Evolutionary conservation across 1,139 yeast genomes (phyloP).

Genomic region (Yamadazyma atmosphaerica): DNA sequence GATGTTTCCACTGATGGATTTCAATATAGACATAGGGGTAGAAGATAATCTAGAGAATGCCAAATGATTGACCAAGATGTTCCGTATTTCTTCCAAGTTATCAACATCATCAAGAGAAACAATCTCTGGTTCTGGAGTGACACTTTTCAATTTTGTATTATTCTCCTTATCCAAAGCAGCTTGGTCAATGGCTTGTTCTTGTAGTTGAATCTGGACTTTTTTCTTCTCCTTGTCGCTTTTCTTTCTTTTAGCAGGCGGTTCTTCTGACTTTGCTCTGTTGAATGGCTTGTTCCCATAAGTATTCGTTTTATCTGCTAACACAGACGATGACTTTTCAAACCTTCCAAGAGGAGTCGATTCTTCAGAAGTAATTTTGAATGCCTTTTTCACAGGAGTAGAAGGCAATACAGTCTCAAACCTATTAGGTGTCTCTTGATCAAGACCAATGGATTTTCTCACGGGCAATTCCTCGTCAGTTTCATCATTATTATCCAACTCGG

Average conservation of each 20-base stretch:
- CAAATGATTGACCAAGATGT: conserved; percentile 75
- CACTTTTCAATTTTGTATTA: background rate
- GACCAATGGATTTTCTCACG: conserved; percentile 5
- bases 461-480: conserved; percentile 43
- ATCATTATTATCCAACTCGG: conserved; percentile 40
- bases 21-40: conserved; percentile 74
- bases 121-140: conserved; percentile 15
- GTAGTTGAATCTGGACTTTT: background rate
- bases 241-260: conserved; percentile 22
- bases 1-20: conserved; percentile 54
- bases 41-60: conserved; percentile 89
- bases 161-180: too few species aligned
- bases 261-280: conserved; percentile 30
- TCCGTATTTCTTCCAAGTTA: conserved; percentile 52
- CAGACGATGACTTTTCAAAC: conserved; percentile 5
- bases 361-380: conserved; percentile 20
- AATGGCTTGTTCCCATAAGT: conserved; percentile 7
- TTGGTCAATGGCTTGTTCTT: conserved; percentile 9
- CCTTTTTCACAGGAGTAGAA: conserved; percentile 20
- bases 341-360: conserved; percentile 23
- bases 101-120: conserved; percentile 29
- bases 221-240: too few species aligned
- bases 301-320: conserved; percentile 13
- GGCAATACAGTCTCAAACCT: conserved; percentile 8
- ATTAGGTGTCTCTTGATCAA: conserved; percentile 3